Percentiles rank a stretch among this genome's conserved stretches.
phyloP scores from a whole-genome alignment of 2,329 filamentous ascomycete species.

The Trichoderma sp. region DNA sequence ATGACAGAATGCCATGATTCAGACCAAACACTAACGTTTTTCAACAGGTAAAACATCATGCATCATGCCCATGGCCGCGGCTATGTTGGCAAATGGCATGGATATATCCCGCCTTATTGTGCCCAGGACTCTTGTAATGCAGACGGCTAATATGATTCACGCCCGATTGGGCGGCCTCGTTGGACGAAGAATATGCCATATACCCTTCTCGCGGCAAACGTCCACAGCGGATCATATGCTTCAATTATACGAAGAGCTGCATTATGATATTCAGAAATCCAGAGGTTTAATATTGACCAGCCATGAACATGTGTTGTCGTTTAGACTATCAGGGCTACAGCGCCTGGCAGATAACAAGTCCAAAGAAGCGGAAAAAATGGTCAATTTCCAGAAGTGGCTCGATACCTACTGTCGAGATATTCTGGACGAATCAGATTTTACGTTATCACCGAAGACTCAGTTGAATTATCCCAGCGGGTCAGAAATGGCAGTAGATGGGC shows the following conservation, averaged over 20 bases:
- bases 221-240: neutral
- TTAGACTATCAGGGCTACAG: conserved; percentile 64
- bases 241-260: conserved; percentile 34
- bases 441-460: conserved; percentile 57
- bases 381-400: conserved; percentile 19
- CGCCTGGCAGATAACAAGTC: conserved; percentile 53
- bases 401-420: conserved; percentile 23
- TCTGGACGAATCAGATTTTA: conserved; percentile 39
- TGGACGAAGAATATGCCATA: conserved; percentile 55
- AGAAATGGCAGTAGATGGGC: conserved; percentile 54
- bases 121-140: conserved; percentile 58
- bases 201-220: conserved; percentile 61
- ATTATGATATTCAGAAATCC: conserved; percentile 45
- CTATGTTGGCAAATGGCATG: conserved; percentile 49
- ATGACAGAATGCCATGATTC: neutral
- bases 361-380: conserved; percentile 5
- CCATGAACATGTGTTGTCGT: conserved; percentile 68
- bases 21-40: neutral
- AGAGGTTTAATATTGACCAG: conserved; percentile 62
- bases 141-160: conserved; percentile 61
- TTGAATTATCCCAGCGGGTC: conserved; percentile 60
- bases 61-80: conserved; percentile 57
- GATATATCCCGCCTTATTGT: conserved; percentile 59
- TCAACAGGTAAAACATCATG: conserved; percentile 58
- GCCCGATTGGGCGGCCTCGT: conserved; percentile 59